Evolutionary conservation across 768 basidiomycete genomes (phyloP).

Genomic region (Clavulina sp.): DNA sequence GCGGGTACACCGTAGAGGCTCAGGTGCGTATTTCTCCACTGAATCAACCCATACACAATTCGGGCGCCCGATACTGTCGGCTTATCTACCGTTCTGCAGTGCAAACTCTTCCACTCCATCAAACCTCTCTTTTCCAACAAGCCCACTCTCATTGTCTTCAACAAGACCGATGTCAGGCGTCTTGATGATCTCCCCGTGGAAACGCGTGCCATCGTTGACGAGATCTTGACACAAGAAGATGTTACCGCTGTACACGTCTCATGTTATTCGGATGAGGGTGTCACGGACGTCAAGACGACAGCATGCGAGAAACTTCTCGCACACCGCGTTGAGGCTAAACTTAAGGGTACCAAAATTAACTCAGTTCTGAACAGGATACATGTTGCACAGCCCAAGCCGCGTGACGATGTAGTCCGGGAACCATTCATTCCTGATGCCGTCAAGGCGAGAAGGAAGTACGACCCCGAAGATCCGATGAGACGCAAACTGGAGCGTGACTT

Average conservation of each 20-base stretch:
- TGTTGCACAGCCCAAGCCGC: constrained; percentile 75
- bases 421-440: constrained; percentile 82
- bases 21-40: constrained; percentile 37
- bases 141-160: constrained; percentile 85
- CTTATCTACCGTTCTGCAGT: constrained; percentile 30
- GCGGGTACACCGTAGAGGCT: constrained; percentile 92
- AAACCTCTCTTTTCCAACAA: constrained; percentile 92
- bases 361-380: constrained; percentile 89
- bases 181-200: constrained; percentile 69
- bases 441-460: constrained; percentile 61
- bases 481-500: constrained; percentile 57
- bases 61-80: too few species aligned
- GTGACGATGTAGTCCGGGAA: constrained; percentile 76
- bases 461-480: constrained; percentile 72
- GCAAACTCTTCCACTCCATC: constrained; percentile 97
- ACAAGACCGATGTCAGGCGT: constrained; percentile 90
- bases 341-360: constrained; percentile 87
- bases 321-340: constrained; percentile 83
- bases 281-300: constrained; percentile 89
- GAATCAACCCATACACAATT: neutral
- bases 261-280: constrained; percentile 91
- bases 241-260: constrained; percentile 73
- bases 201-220: constrained; percentile 63
- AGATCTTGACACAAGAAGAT: constrained; percentile 60
- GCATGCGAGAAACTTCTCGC: constrained; percentile 93